A percentile compares a stretch with the other conserved stretches of the same genome.
Conservation (phyloP, 495 filamentous ascomycete genomes). For the Rostrohypoxylon terebratum region DNA sequence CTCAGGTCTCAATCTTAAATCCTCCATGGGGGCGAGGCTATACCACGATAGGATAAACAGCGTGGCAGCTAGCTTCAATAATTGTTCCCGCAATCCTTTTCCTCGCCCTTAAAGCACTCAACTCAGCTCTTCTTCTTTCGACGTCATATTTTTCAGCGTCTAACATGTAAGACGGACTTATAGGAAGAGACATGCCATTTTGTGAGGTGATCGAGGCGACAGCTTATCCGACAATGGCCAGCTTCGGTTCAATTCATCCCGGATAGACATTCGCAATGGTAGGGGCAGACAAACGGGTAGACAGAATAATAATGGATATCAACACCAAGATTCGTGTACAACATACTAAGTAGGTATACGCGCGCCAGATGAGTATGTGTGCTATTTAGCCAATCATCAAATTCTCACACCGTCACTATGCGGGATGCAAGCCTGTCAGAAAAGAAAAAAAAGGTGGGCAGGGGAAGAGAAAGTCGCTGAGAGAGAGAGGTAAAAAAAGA, state of each 20-base stretch:
- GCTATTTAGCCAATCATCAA: conserved; percentile 36
- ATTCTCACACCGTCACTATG: conserved; percentile 19
- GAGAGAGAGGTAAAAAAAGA: too few relatives aligned
- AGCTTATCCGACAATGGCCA: conserved; percentile 30
- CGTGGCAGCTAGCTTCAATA: conserved; percentile 22
- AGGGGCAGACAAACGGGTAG: neutral
- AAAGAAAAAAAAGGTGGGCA: conserved; percentile 6
- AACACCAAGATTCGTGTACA: conserved; percentile 5
- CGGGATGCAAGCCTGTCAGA: neutral
- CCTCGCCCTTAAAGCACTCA: neutral
- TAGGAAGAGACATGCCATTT: neutral
- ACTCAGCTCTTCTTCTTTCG: neutral
- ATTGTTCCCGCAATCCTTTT: conserved; percentile 2
- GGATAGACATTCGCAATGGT: conserved; percentile 2
- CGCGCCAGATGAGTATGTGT: neutral
- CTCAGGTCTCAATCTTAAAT: conserved; percentile 14
- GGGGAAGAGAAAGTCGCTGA: neutral
- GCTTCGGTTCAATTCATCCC: conserved; percentile 31
- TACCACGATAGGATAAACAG: conserved; percentile 19
- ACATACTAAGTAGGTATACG: neutral
- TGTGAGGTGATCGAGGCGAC: conserved; percentile 7
- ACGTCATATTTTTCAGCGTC: neutral
- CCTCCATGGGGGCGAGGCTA: conserved; percentile 27
- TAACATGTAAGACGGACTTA: neutral
- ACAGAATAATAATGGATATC: conserved; percentile 10